Percentiles rank a stretch among this genome's conserved stretches.
Conservation (phyloP, 192 early-diverging fungal genomes). For the Diversispora epigaea region DNA sequence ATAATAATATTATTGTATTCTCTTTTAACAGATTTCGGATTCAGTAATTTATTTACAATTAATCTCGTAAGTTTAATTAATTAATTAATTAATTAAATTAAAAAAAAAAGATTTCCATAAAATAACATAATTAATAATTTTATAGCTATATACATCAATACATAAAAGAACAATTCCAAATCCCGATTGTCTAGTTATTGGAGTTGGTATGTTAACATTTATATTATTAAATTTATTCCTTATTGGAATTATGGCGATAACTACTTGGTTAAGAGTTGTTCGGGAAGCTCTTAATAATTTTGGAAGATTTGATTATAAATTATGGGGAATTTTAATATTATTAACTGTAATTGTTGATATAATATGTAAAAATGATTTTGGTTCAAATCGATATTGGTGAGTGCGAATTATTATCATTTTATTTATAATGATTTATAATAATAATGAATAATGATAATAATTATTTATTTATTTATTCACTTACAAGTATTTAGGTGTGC, state of each 20-base stretch:
- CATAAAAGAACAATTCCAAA: not conserved
- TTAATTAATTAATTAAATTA: too few relatives aligned
- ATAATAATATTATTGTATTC: too few relatives aligned
- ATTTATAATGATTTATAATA: too few relatives aligned
- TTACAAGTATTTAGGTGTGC: not conserved
- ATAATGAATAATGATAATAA: too few relatives aligned
- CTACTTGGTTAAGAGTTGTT: not conserved
- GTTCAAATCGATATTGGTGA: not conserved
- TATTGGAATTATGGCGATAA: not conserved
- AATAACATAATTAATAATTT: too few relatives aligned
- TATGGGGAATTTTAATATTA: not conserved
- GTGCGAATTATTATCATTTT: too few relatives aligned
- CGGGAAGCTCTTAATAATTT: not conserved
- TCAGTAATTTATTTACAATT: not conserved
- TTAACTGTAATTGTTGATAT: not conserved
- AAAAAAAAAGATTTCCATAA: too few relatives aligned
- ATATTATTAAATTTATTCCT: not conserved
- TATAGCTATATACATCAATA: not conserved
- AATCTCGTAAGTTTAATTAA: not conserved
- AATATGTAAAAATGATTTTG: not conserved
- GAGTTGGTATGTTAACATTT: too few relatives aligned
- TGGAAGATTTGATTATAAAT: slow-evolving; percentile 4
- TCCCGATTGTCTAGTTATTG: not conserved
- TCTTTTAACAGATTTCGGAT: not conserved
- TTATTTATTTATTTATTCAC: not conserved